A percentile compares a stretch with the other conserved stretches of the same genome.
These are phyloP conservation scores for Nitzschia palea DNA, from an alignment of 108 stramenopile species.

Conservation along the genomic window DNA sequence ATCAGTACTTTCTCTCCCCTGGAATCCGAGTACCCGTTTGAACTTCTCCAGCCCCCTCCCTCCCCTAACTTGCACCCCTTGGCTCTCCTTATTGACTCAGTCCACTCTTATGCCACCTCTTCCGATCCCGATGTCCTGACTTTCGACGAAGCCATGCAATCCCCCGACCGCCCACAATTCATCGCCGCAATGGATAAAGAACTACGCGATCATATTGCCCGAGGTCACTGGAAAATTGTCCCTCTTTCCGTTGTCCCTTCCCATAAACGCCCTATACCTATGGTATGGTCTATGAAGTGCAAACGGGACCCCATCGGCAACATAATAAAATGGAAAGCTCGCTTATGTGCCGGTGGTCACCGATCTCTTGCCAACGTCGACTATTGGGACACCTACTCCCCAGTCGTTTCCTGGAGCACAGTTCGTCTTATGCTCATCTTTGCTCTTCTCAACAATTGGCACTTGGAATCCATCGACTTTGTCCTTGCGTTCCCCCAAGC, in stretches of 20 bases:
- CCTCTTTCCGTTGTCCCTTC: neutral
- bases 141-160: neutral
- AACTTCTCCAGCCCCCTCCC: too few relatives aligned
- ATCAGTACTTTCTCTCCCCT: too few relatives aligned
- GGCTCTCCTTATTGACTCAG: too few relatives aligned
- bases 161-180: neutral
- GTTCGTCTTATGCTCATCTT: constrained; percentile 37
- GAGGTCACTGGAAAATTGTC: neutral
- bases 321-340: neutral
- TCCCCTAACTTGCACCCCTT: too few relatives aligned
- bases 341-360: neutral
- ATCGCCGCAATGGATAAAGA: neutral
- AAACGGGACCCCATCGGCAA: constrained; percentile 34
- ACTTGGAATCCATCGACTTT: constrained; percentile 47
- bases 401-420: constrained; percentile 40
- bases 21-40: too few relatives aligned
- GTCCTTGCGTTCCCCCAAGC: constrained; percentile 33
- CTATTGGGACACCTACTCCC: too few relatives aligned
- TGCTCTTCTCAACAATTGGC: constrained; percentile 16
- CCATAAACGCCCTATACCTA: neutral
- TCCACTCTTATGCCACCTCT: neutral
- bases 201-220: neutral
- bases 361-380: too few relatives aligned
- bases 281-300: constrained; percentile 51
- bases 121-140: neutral